Percentiles rank a stretch among this genome's conserved stretches.
phyloP scores from a whole-genome alignment of 2,329 filamentous ascomycete genomes.

The Alternaria panax region DNA sequence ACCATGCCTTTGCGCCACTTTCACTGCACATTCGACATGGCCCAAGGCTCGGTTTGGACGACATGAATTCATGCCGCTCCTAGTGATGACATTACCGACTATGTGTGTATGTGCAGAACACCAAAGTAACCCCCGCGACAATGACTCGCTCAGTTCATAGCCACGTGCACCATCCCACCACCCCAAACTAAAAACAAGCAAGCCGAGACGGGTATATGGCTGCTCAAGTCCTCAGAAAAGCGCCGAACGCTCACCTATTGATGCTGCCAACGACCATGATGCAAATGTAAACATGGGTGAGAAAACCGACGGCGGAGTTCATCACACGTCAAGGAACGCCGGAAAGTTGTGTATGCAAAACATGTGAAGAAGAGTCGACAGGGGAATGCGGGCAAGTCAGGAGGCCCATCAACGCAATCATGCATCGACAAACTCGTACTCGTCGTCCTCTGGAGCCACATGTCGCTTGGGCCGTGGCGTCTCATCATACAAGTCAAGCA shows the following conservation, averaged over 20 bases:
- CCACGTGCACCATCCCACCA: slow-evolving; percentile 12
- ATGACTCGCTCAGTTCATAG: no score
- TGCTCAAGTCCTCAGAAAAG: slow-evolving; percentile 54
- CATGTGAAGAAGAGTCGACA: slow-evolving; percentile 19
- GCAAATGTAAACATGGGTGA: slow-evolving; percentile 31
- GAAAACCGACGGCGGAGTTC: slow-evolving; percentile 26
- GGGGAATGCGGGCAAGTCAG: slow-evolving; percentile 13
- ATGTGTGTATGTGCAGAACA: slow-evolving; percentile 14
- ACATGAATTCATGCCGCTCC: slow-evolving; percentile 46
- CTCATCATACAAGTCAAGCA: slow-evolving; percentile 53
- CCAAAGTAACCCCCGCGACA: no score
- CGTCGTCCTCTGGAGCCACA: slow-evolving; percentile 48
- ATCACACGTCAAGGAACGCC: slow-evolving; percentile 33
- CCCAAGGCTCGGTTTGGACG: slow-evolving; percentile 22
- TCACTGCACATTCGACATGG: neutral
- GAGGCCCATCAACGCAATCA: slow-evolving; percentile 18
- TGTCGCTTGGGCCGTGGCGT: slow-evolving; percentile 43
- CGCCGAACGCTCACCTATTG: slow-evolving; percentile 52
- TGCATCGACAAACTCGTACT: slow-evolving; percentile 52
- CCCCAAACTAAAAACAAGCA: slow-evolving; percentile 28
- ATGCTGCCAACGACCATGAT: slow-evolving; percentile 49
- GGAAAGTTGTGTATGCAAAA: slow-evolving; percentile 30
- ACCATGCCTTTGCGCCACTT: neutral
- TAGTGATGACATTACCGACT: slow-evolving; percentile 22
- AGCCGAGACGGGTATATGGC: slow-evolving; percentile 45